Base-by-base conservation (phyloP, 495 filamentous ascomycete species). In the Penicilliopsis zonata region DNA sequence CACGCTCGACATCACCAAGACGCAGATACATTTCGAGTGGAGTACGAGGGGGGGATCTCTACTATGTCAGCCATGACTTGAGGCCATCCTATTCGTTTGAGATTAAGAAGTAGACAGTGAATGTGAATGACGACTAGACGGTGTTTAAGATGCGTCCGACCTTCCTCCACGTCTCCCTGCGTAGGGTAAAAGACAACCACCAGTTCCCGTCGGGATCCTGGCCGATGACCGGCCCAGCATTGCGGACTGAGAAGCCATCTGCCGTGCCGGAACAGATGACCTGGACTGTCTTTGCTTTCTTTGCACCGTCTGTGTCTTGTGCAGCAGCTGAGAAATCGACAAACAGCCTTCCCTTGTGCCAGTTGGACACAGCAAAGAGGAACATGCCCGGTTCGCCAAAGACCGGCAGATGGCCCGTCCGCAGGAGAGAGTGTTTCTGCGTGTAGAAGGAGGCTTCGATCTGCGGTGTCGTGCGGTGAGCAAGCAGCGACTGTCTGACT, bases 171-270 rank as follows among this genome's bases (percentile, higher is more conserved):
- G 21, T 10, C 21, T 10, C 21, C 21, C 21, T 23, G 6, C 21
- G 21, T 10, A 23, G 6, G 6, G 21, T 23, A 6, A 6, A 23
- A 6, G 21, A 23, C 13, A 63, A 27, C 65, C 62, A 65, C 31
- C 62, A 67, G 39, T 65, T 61, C 2, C 59, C 65, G n/a, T 45
- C 48, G 3, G 38, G 44, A 35, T 67, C 65, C 44, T 63, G 63
- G 1, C 65, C 65, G 13, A 67, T 36, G 9, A 67, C 47, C 9
- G 19, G 22, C 6, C 26, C 33, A n/a, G 34, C 15, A 31, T 41
- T 41, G 12, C 36, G 33, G n/a, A 29, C 10, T 6, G 18, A 52
- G 44, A 41, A 57, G 40, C 21, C 38, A 36, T 4, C 42, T 40
- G 14, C 50, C 50, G 29, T 50, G 34, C 5, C 49, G 43, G 24